These are phyloP conservation scores for Mucor indicus DNA, from an alignment of 371 early-diverging fungal species.

Conservation along the genomic window DNA sequence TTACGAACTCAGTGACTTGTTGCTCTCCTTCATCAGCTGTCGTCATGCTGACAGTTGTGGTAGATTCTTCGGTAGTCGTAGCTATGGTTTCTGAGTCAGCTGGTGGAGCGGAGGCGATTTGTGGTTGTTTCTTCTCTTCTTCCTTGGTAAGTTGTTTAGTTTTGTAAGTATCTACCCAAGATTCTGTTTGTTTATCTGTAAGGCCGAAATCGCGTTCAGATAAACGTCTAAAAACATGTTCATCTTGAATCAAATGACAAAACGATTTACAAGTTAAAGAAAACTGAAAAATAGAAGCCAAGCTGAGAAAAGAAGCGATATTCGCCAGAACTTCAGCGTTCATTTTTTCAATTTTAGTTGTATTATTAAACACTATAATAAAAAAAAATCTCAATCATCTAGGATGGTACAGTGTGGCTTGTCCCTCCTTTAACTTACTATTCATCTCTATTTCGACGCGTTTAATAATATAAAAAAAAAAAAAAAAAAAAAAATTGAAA, in stretches of 20 bases:
- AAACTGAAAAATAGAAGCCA: conserved; percentile 21
- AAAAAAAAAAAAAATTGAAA: too few relatives aligned
- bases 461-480: too few relatives aligned
- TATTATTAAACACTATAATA: conserved; percentile 4
- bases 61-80: neutral
- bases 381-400: too few relatives aligned
- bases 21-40: too few relatives aligned
- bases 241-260: conserved; percentile 18
- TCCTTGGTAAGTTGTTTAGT: conserved; percentile 2
- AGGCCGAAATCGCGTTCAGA: conserved; percentile 32
- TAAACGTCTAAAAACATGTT: conserved; percentile 27
- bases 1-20: too few relatives aligned
- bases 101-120: too few relatives aligned
- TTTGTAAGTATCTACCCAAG: conserved; percentile 28
- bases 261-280: conserved; percentile 24
- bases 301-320: conserved; percentile 20
- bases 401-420: neutral
- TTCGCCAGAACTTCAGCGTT: conserved; percentile 30
- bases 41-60: too few relatives aligned
- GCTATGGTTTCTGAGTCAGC: too few relatives aligned
- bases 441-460: too few relatives aligned
- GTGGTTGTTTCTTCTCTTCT: neutral
- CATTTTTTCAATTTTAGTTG: conserved; percentile 13
- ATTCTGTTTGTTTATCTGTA: conserved; percentile 23
- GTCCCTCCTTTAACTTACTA: neutral